Conservation (phyloP, 2,329 filamentous ascomycete species). For the Albophoma yamanashiensis region DNA sequence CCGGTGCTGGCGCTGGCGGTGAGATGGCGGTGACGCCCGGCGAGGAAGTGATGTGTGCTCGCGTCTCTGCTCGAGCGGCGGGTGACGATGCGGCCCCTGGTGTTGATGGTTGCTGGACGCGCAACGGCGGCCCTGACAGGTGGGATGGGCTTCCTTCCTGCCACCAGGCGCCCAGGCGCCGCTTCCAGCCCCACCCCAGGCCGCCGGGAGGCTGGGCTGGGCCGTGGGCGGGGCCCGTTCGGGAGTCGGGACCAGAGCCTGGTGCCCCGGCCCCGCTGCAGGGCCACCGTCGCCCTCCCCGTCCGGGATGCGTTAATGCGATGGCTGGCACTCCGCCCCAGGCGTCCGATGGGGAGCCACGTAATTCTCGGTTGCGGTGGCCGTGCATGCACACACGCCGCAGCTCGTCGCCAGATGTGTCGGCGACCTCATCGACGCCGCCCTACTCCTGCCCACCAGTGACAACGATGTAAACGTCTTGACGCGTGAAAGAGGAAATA, state of each 20-base stretch:
- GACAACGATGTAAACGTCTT: background rate
- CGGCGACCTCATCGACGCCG: no score
- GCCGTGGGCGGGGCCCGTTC: background rate
- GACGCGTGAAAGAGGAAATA: no score
- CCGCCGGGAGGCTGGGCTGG: background rate
- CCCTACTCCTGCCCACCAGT: no score
- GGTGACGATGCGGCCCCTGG: background rate
- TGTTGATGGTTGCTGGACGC: background rate
- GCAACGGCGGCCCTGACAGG: background rate
- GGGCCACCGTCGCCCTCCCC: background rate
- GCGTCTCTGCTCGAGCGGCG: background rate
- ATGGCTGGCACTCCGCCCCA: background rate
- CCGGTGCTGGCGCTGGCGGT: background rate
- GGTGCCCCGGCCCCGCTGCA: background rate
- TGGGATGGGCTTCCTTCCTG: background rate
- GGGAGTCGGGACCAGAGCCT: background rate
- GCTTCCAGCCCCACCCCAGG: background rate
- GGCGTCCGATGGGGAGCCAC: background rate
- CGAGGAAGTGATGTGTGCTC: background rate
- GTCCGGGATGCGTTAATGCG: background rate
- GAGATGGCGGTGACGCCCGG: background rate
- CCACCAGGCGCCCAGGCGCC: background rate
- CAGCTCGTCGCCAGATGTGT: background rate
- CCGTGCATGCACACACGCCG: background rate
- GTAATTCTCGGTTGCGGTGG: background rate